A percentile compares a stretch with the other conserved stretches of the same genome.
Conservation (phyloP, 495 filamentous ascomycete species). For the Lophiostoma macrostomum region DNA sequence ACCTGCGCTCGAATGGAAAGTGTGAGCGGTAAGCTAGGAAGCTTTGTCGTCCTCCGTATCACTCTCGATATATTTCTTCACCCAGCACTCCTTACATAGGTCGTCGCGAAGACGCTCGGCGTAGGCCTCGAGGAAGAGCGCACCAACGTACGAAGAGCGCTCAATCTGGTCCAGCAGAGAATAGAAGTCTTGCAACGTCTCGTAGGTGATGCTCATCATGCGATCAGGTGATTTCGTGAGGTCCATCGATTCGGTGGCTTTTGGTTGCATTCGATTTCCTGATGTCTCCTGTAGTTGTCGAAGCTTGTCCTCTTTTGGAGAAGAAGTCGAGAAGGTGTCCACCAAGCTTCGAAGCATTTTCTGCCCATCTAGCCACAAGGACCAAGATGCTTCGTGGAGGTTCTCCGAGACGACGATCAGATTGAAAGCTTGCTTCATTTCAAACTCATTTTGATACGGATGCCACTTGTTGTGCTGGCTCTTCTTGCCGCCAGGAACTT, state of each 20-base stretch:
- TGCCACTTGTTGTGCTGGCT: conserved; percentile 19
- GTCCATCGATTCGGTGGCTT: conserved; percentile 7
- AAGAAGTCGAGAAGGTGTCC: no score
- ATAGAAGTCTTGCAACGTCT: conserved; percentile 27
- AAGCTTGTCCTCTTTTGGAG: no score
- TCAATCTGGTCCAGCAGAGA: conserved; percentile 25
- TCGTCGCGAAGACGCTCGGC: conserved; percentile 24
- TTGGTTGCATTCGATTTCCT: background rate
- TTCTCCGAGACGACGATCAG: conserved; percentile 13
- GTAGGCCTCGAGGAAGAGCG: conserved; percentile 26
- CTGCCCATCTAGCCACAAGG: conserved; percentile 14
- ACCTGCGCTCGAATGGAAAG: no score
- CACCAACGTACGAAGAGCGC: conserved; percentile 16
- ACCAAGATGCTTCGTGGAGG: conserved; percentile 17
- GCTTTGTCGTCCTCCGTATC: no score
- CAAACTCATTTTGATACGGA: conserved; percentile 27
- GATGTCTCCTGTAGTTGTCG: background rate
- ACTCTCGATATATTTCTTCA: conserved; percentile 2
- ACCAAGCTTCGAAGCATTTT: background rate
- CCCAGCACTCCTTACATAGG: conserved; percentile 27
- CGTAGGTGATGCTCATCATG: conserved; percentile 8
- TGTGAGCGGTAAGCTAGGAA: no score
- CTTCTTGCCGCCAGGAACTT: conserved; percentile 20
- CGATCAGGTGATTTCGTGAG: conserved; percentile 16
- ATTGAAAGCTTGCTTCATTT: conserved; percentile 20